phyloP scores from a whole-genome alignment of 495 filamentous ascomycete species.

The Neurospora sp. region DNA sequence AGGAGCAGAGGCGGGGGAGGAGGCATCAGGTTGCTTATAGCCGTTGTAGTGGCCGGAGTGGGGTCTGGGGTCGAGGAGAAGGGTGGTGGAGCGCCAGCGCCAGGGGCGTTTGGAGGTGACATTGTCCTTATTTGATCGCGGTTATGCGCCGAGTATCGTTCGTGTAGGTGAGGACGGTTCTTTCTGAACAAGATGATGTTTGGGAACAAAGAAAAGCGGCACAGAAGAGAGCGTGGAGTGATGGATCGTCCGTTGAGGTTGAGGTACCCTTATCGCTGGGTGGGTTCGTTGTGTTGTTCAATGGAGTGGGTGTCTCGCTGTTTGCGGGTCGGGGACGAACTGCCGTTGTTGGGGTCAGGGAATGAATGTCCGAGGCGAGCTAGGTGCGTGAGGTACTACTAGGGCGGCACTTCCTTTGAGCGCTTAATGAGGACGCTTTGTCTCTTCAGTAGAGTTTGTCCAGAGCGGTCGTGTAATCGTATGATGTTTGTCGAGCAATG shows the following conservation, averaged over 20 bases:
- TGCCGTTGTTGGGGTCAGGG: background rate
- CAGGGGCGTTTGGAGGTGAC: background rate
- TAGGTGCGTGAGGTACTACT: background rate
- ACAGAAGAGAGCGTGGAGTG: background rate
- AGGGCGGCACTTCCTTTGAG: background rate
- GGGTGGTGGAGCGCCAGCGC: background rate
- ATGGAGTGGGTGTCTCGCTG: background rate
- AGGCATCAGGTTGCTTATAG: slow-evolving; percentile 8
- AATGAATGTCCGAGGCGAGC: background rate
- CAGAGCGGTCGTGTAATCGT: background rate
- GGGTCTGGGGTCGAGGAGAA: background rate
- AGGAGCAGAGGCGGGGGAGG: slow-evolving; percentile 36
- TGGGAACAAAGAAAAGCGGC: background rate
- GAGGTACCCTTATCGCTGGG: background rate
- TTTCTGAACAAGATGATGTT: background rate
- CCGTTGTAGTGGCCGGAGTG: slow-evolving; percentile 2
- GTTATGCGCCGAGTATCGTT: background rate
- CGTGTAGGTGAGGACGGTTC: background rate
- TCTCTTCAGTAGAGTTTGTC: background rate
- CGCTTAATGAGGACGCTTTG: background rate
- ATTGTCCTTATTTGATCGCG: background rate
- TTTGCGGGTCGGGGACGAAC: background rate
- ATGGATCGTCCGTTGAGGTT: background rate
- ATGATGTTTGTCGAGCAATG: background rate
- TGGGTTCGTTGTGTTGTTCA: background rate